Conservation (phyloP, 352 stramenopile genomes). For the Phytopythium oedochilum region DNA sequence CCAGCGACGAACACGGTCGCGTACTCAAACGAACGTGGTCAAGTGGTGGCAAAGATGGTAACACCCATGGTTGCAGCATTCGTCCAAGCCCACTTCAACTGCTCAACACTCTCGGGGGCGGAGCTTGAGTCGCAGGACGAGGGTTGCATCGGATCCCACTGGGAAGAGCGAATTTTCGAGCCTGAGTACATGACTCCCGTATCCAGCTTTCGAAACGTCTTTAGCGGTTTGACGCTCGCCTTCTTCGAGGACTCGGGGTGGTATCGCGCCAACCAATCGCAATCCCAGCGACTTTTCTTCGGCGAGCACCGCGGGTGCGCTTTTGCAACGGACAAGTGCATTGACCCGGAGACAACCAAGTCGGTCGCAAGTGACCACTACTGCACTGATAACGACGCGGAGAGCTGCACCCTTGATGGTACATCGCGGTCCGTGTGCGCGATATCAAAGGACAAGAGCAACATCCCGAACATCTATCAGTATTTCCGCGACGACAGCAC, state of each 20-base stretch:
- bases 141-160: conserved; percentile 74
- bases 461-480: conserved; percentile 45
- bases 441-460: conserved; percentile 23
- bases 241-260: conserved; percentile 84
- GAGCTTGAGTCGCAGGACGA: conserved; percentile 79
- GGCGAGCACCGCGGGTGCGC: conserved; percentile 54
- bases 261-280: conserved; percentile 59
- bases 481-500: conserved; percentile 54
- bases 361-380: conserved; percentile 54
- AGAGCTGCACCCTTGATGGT: conserved; percentile 77
- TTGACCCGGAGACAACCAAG: conserved; percentile 40
- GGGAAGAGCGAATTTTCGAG: conserved; percentile 82
- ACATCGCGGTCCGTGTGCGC: conserved; percentile 64
- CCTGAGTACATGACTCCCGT: conserved; percentile 80
- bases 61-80: conserved; percentile 57
- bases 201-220: conserved; percentile 68
- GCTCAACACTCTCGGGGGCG: conserved; percentile 41
- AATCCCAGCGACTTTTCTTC: conserved; percentile 57
- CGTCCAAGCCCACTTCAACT: conserved; percentile 66
- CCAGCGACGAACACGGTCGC: conserved; percentile 39
- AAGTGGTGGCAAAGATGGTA: conserved; percentile 60
- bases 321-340: conserved; percentile 68
- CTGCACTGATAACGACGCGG: conserved; percentile 42
- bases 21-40: conserved; percentile 47
- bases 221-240: conserved; percentile 65